Base-by-base conservation (phyloP, 1,139 yeast species). In the Zhuliangozyma parablackwelliae region DNA sequence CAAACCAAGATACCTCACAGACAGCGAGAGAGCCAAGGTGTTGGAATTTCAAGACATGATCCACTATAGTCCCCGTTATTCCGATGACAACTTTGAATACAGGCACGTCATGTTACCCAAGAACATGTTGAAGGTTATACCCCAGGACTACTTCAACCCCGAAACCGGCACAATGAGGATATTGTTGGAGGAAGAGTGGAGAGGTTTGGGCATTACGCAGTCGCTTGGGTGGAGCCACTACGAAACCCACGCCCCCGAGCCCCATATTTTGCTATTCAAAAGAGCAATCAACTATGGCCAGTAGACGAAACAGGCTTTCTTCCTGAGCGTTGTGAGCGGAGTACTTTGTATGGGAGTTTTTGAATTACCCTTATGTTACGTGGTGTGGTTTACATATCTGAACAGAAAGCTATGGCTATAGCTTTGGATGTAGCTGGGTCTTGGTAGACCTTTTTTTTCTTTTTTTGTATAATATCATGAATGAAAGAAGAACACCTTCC, bases 211-310 rank as follows among this genome's bases (percentile, higher is more conserved):
- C 4, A 89, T 94, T 53, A 94, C 98, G 9, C 99, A 92, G 61
- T 86, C 96, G 33, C 71, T 94, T 43, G 99, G 99, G 1, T 94
- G 99, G 99, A 94, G 78, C 36, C 98, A 94, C 61, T 94, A 92
- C 57, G 99, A 92, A 56, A 90, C 96, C 36, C 99, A 94, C 61
- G 81, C 97, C 0, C 99, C 98, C 27, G 99, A 94, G 60, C 99
- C 99, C 23, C 98, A 94, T 57, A 92, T 94, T 44, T 68, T 94
- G 45, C 71, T 94, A 46, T 94, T 94, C 69, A 92, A 90, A 58
- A 70, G 88, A 52, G 76, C 82, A 39, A 65, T 62, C 39, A 67
- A 65, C 47, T 63, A 61, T 38, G 57, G 59, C 11, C 56, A 47
- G 29, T 46, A 36, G 7, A n/a, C 10, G 12, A 24, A 16, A 16